phyloP scores from a whole-genome alignment of 2,329 filamentous ascomycete genomes.

The Trichoderma cornu-damae region DNA sequence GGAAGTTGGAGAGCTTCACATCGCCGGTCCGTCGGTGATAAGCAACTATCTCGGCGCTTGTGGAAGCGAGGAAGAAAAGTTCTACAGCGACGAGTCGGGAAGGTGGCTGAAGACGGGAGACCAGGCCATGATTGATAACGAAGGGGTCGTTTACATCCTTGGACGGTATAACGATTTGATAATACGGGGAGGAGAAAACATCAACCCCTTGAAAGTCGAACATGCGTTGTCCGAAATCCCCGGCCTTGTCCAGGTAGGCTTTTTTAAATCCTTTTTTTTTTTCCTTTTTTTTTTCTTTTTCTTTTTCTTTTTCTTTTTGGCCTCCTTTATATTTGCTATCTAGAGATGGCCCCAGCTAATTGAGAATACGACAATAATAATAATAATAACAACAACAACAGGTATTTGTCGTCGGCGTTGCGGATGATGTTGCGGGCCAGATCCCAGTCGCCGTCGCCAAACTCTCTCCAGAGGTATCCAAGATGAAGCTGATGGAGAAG shows the following conservation, averaged over 20 bases:
- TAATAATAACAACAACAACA: too few species aligned
- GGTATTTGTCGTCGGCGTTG: slow-evolving; percentile 40
- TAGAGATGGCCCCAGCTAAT: background rate
- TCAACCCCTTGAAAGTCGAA: slow-evolving; percentile 38
- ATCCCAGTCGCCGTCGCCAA: slow-evolving; percentile 43
- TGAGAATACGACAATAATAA: too few species aligned
- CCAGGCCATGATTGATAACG: slow-evolving; percentile 35
- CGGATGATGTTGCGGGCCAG: slow-evolving; percentile 43
- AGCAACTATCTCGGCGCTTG: slow-evolving; percentile 30
- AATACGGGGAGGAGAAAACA: slow-evolving; percentile 43
- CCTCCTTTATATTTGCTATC: background rate
- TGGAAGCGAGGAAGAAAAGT: slow-evolving; percentile 23
- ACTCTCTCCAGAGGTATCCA: slow-evolving; percentile 29
- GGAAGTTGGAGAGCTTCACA: slow-evolving; percentile 38
- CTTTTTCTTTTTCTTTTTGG: too few species aligned
- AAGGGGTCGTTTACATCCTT: slow-evolving; percentile 36
- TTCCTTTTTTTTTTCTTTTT: background rate
- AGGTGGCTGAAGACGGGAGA: slow-evolving; percentile 40
- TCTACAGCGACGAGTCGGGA: slow-evolving; percentile 34
- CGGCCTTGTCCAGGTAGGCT: slow-evolving; percentile 29
- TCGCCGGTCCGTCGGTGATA: slow-evolving; percentile 35
- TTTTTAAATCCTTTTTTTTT: too few species aligned
- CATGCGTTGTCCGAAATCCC: slow-evolving; percentile 32
- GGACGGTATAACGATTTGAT: slow-evolving; percentile 44
- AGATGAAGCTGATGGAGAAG: slow-evolving; percentile 29